Percentiles rank a stretch among this genome's conserved stretches.
Conservation (phyloP, 306 rosid genomes). For the Vigna radiata region DNA sequence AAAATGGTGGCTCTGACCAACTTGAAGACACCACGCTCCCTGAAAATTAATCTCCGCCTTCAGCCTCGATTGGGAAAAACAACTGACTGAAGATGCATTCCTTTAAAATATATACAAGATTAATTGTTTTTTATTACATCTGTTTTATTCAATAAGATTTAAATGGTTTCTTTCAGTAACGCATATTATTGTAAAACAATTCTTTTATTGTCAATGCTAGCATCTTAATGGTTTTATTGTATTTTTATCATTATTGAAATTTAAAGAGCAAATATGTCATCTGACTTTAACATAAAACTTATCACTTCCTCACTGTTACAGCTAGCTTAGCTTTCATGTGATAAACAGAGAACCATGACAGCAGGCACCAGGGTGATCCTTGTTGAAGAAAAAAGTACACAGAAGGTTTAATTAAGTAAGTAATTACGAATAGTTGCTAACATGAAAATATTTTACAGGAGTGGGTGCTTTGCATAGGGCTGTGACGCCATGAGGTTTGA, state of each 20-base stretch:
- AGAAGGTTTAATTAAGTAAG: too few species aligned
- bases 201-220: neutral
- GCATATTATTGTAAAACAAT: slow-evolving; percentile 7
- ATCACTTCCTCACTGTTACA: neutral
- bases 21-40: slow-evolving; percentile 49
- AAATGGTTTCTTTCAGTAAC: slow-evolving; percentile 30
- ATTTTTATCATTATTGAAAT: neutral
- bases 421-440: too few species aligned
- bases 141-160: slow-evolving; percentile 40
- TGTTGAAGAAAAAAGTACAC: too few species aligned
- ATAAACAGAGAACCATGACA: too few species aligned
- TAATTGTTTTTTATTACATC: slow-evolving; percentile 27
- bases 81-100: slow-evolving; percentile 30
- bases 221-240: neutral
- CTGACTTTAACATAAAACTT: too few species aligned
- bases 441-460: too few species aligned
- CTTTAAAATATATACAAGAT: neutral
- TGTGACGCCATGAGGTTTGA: too few species aligned
- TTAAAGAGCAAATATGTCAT: neutral
- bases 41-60: slow-evolving; percentile 39
- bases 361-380: too few species aligned
- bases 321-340: neutral
- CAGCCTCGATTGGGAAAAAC: neutral
- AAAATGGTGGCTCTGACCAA: slow-evolving; percentile 36
- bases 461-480: too few species aligned